phyloP scores from a whole-genome alignment of 2,329 filamentous ascomycete species.

The Parastagonospora nodorum region DNA sequence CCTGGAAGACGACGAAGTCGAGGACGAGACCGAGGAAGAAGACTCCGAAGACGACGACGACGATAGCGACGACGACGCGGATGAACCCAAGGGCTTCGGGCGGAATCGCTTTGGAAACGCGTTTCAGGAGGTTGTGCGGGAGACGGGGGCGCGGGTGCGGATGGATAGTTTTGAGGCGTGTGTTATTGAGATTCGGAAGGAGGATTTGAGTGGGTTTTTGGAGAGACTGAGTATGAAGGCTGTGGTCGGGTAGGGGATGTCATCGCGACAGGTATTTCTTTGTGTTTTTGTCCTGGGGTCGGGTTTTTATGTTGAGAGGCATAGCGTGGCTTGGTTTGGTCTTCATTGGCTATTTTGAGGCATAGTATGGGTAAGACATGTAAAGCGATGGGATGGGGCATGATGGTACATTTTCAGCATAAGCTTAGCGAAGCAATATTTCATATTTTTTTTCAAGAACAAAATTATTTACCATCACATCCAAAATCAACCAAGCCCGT shows the following conservation, averaged over 20 bases:
- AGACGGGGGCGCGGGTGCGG: slow-evolving; percentile 85
- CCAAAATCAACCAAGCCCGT: too few species aligned
- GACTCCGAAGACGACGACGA: slow-evolving; percentile 61
- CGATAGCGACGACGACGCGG: slow-evolving; percentile 59
- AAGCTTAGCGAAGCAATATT: too few species aligned
- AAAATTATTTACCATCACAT: too few species aligned
- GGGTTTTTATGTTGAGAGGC: not conserved
- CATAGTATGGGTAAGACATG: too few species aligned
- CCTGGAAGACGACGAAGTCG: slow-evolving; percentile 64
- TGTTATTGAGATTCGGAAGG: slow-evolving; percentile 96
- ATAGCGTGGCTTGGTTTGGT: not conserved
- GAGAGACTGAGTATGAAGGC: slow-evolving; percentile 91
- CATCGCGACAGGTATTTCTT: not conserved
- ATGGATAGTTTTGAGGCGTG: slow-evolving; percentile 98
- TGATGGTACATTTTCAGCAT: too few species aligned
- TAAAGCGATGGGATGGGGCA: too few species aligned
- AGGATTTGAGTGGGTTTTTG: slow-evolving; percentile 87
- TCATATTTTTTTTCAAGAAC: too few species aligned
- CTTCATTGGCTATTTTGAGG: too few species aligned
- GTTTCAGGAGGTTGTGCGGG: slow-evolving; percentile 91
- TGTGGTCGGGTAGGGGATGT: slow-evolving; percentile 62
- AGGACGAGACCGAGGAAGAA: slow-evolving; percentile 54
- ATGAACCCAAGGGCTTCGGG: slow-evolving; percentile 71
- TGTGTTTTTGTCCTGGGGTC: not conserved
- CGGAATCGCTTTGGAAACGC: slow-evolving; percentile 91